Evolutionary conservation across 2,329 filamentous ascomycete genomes (phyloP), one percentile per base, ranked within the genome.

Genomic region (Aspergillus amoenus): DNA sequence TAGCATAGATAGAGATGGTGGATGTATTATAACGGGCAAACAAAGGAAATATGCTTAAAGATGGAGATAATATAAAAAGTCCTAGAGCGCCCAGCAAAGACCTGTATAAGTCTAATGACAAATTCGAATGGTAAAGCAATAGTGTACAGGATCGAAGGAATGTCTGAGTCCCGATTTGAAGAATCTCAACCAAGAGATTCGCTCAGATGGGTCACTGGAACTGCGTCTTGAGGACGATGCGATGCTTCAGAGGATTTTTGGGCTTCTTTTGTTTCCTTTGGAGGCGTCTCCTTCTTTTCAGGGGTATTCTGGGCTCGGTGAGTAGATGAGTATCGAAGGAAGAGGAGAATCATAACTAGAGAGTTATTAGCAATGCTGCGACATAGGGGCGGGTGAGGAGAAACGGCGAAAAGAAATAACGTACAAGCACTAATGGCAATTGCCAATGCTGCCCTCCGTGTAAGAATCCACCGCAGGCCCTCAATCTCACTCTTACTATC

Each of bases 401-500:
- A n/a, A 46, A 44, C 22, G 18, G 5, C 27, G 11, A 7, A 15
- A 21, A 7, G 46, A 42, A 42, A 61, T 55, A 48, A 71, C 76
- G 70, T 72, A 81, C 78, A 74, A 41, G 79, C 80, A 72, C 79
- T 78, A 4, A 70, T 74, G 11, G 72, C 83, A 59, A 88, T 79
- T 1, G 85, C 83, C 57, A 85, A 76, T 13, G 85, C 84, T 2
- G 85, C 85, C n/a, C 86, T 77, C 45, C 86, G 76, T 9, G 86
- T 88, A 56, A 88, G 76, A 42, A 97, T 87, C 94, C 94, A 97
- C 58, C 94, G 83, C 48, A 99, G 79, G 1, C 88, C 89, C 73
- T 99, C 94, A 48, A 97, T 93, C 66, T 97, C 90, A 4, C 90
- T 93, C 72, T 93, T 93, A 47, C 89, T 87, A 73, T 97, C 94